These are phyloP conservation scores for Cladorrhinum sp. DNA, from an alignment of 2,329 filamentous ascomycete species.

Conservation along the genomic window DNA sequence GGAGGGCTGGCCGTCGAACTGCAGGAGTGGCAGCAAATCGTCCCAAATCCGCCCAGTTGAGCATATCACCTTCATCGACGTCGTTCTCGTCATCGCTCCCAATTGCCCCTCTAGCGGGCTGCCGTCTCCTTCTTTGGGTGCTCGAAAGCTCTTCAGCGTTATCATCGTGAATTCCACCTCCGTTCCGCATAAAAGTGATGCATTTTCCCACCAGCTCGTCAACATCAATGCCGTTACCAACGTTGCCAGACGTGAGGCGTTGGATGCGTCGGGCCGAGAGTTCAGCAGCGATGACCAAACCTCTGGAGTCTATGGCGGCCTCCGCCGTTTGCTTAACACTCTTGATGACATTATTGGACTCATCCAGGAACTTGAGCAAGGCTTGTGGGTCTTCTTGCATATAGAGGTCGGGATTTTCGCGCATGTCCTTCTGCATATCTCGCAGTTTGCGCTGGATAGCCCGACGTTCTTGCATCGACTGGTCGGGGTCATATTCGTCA, in stretches of 20 bases:
- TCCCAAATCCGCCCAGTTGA: slow-evolving; percentile 86
- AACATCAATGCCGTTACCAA: slow-evolving; percentile 74
- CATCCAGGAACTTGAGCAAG: slow-evolving; percentile 62
- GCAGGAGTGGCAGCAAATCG: slow-evolving; percentile 70
- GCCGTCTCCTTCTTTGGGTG: slow-evolving; percentile 47
- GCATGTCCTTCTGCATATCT: slow-evolving; percentile 58
- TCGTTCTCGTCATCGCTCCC: slow-evolving; percentile 62
- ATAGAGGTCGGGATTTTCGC: slow-evolving; percentile 65
- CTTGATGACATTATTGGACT: slow-evolving; percentile 62
- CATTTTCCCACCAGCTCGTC: slow-evolving; percentile 92
- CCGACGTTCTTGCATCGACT: slow-evolving; percentile 71
- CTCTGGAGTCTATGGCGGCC: slow-evolving; percentile 83
- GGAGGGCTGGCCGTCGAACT: slow-evolving; percentile 70
- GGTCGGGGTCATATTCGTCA: slow-evolving; percentile 75
- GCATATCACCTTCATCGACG: slow-evolving; percentile 68
- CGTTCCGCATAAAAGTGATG: slow-evolving; percentile 79
- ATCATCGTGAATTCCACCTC: slow-evolving; percentile 53
- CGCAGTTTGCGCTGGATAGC: slow-evolving; percentile 67
- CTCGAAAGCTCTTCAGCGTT: slow-evolving; percentile 49
- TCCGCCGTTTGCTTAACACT: slow-evolving; percentile 84
- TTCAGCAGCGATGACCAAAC: slow-evolving; percentile 78
- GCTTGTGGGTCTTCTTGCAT: slow-evolving; percentile 61
- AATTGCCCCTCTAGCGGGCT: slow-evolving; percentile 35
- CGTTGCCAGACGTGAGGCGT: slow-evolving; percentile 69
- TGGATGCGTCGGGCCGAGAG: slow-evolving; percentile 75